Percentiles rank a stretch among this genome's conserved stretches.
Conservation (phyloP, 2,329 filamentous ascomycete species). For the Epichloe amarillans region DNA sequence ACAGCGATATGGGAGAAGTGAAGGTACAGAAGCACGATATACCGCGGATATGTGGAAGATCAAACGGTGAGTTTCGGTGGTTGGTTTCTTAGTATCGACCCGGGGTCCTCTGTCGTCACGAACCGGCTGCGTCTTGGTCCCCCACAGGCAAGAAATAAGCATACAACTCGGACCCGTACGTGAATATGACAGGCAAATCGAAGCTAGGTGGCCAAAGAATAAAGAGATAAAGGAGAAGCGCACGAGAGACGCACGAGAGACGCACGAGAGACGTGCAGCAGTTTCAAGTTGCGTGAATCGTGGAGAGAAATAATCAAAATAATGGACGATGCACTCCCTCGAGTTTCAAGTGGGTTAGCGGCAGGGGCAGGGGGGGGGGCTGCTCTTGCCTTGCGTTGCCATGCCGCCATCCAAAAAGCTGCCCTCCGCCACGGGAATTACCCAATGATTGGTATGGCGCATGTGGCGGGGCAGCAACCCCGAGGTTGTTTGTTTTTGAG, state of each 20-base stretch:
- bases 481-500: too few species aligned
- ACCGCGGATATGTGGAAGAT: not conserved
- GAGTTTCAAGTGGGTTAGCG: constrained; percentile 1
- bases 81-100: not conserved
- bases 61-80: not conserved
- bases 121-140: too few species aligned
- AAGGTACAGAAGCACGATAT: too few species aligned
- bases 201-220: not conserved
- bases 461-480: not conserved
- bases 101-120: not conserved
- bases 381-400: not conserved
- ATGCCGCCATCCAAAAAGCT: too few species aligned
- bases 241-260: too few species aligned
- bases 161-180: too few species aligned
- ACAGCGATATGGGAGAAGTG: too few species aligned
- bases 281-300: not conserved
- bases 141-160: too few species aligned
- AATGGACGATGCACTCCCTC: not conserved
- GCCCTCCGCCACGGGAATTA: too few species aligned
- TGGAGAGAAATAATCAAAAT: not conserved
- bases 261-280: not conserved
- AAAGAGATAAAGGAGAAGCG: not conserved
- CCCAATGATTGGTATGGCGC: not conserved
- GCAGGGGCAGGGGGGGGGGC: not conserved
- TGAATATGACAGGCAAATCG: not conserved